Base-by-base conservation (phyloP, 2,329 filamentous ascomycete genomes). In the Hawksworthiomyces lignivorus region DNA sequence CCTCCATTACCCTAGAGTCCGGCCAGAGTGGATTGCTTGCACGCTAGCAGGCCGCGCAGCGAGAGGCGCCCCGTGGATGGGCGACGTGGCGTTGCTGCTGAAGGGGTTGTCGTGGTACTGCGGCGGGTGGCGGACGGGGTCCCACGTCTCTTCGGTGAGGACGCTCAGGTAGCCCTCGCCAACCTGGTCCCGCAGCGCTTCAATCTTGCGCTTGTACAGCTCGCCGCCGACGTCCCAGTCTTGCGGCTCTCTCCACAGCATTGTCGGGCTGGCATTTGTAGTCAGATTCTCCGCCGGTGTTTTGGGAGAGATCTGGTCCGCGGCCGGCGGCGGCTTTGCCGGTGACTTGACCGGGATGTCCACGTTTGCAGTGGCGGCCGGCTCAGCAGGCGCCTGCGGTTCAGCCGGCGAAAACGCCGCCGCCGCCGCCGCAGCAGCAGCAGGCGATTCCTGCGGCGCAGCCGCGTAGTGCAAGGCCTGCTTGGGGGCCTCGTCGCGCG, bases 91-190 rank as follows among this genome's bases (percentile, higher is more conserved):
- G 22, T 58, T 44, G 37, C 51, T 56, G 40, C 56, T 50, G 40
- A 67, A 69, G 26, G 62, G 62, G 15, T 60, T 53, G n/a, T 60
- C 53, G 20, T 58, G 54, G 37, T 64, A 70, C 20, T 63, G 54
- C 10, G 62, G 53, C 11, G 58, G 52, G 21, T 52, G 56, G 12
- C 61, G 58, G 34, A 61, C 61, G 7, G 65, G 52, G 48, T 78
- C 71, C 76, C 77, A 81, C 31, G 65, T 71, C 59, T 92, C 85
- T 54, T 95, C 89, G 46, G 84, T 84, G 38, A 97, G 69, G 12
- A 85, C 87, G 48, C 81, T 89, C 29, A 98, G 73, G 74, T 94
- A 98, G 28, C 81, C 84, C 53, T 81, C 87, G 24, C 89, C 89
- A 50, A 95, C 82, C 55, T 90, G 87, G 55, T 83, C 83, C 47